Base-by-base conservation (phyloP, 2,329 filamentous ascomycete genomes). In the Neurospora crassa region DNA sequence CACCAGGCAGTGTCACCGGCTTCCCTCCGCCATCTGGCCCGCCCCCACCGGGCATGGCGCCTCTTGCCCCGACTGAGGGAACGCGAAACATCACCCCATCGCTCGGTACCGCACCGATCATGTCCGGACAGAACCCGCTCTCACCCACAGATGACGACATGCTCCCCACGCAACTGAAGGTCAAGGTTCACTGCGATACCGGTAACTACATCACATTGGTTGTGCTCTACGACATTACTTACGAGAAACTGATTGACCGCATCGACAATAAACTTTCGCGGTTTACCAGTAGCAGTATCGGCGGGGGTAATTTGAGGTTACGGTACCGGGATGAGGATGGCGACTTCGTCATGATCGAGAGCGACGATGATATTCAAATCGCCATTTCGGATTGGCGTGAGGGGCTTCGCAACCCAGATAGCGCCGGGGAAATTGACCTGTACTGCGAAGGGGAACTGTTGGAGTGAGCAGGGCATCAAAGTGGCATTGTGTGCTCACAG, bases 371-470 rank as follows among this genome's bases (percentile, higher is more conserved):
- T 76, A 96, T 99, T 63, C 93, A 96, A 77, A 94, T 96, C 76
- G 96, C 96, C 5, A 97, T 99, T 78, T 91, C 94, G 80, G 94
- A 96, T 76, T 97, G 94, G 94, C 89, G 92, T 42, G 94, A 97
- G 78, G 91, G 86, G 79, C 79, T 83, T 40, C 81, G 82, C 72
- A 84, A 84, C 75, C 83, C 84, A 79, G 85, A 87, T 69, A 90
- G 91, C 75, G 90, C 96, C 63, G 94, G 93, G 75, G 94, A 97
- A 84, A 96, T 97, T 80, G 92, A 97, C 80, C 88, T 96, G 73
- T 95, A 92, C 83, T 95, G 92, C 81, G 84, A 90, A 75, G 84
- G 88, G 78, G 86, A 85, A 73, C 82, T 77, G 69, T 69, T 75
- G 71, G 72, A 69, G 67, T 75, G 68, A 73, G 40, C 34, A 40